Evolutionary conservation across 2,329 filamentous ascomycete species (phyloP), one percentile per base, ranked within the genome.

Genomic region (Ascochyta pisi): DNA sequence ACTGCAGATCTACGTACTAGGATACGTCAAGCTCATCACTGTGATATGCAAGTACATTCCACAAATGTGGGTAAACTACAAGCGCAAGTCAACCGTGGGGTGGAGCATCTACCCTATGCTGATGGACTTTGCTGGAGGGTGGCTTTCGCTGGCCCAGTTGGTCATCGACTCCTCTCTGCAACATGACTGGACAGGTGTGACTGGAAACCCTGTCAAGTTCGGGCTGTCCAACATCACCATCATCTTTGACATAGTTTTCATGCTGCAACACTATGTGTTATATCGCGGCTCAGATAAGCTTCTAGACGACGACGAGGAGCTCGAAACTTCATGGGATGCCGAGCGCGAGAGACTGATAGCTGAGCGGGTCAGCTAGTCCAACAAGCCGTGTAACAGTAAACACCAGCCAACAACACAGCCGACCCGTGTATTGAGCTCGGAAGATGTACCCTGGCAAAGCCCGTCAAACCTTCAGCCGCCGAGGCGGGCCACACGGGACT

Each of bases 41-140:
- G 96, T 94, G 0, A 79, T 97, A 24, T 84, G 96, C 77, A 99
- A 99, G 79, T 98, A 97, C 77, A 87, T 91, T 42, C 95, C 95
- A 5, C 74, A 76, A 42, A 71, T 63, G 12, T 82, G 89, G 68
- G 83, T 89, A 65, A 98, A 98, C 79, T 92, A 89, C 73, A 86
- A 87, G 67, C 92, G 94, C 68, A 85, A 89, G 71, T 96, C 91
- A 53, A 98, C 95, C 0, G 78, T 84, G 19, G 95, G 95, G 34
- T 98, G 94, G 92, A 89, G 86, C 67, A 97, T 97, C 63, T 80
- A 80, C 58, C 89, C 92, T 73, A 93, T 97, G 66, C 79, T 96
- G 42, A 82, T 97, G 9, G 95, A 98, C 73, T 83, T 96, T 57
- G 79, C 82, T 1, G 95, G 95, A 34, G 92, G 94, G 33, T 71